Conservation (phyloP, 345 rosid species). For the Erodium maritimum region DNA sequence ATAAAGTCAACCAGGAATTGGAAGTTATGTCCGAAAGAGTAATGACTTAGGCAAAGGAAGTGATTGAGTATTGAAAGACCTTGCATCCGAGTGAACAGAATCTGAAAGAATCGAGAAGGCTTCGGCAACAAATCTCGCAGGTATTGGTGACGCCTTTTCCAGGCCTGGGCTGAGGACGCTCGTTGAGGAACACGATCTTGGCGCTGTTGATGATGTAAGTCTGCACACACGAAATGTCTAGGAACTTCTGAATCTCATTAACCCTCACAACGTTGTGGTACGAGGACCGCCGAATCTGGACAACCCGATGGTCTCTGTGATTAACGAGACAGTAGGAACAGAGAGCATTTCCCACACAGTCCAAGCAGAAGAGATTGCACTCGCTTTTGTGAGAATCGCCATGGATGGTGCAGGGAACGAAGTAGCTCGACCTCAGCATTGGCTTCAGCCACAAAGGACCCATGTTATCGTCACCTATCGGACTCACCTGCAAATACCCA, state of each 20-base stretch:
- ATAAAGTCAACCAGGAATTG: too few species aligned
- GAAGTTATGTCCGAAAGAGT: too few species aligned
- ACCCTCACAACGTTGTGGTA: conserved; percentile 92
- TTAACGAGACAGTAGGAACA: conserved; percentile 56
- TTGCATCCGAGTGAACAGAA: conserved; percentile 98
- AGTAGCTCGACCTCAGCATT: conserved; percentile 24
- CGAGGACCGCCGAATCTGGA: conserved; percentile 86
- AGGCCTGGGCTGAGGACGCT: conserved; percentile 81
- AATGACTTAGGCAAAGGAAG: too few species aligned
- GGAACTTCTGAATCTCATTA: conserved; percentile 71
- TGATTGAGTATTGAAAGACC: conserved; percentile 14
- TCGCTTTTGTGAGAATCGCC: conserved; percentile 53
- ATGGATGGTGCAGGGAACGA: conserved; percentile 21
- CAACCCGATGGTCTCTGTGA: conserved; percentile 59
- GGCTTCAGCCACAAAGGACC: conserved; percentile 29
- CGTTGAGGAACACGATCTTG: conserved; percentile 77
- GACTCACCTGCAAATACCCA: too few species aligned
- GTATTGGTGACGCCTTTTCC: conserved; percentile 91
- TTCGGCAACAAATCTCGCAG: conserved; percentile 72
- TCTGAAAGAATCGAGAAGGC: conserved; percentile 86
- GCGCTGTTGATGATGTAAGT: too few species aligned
- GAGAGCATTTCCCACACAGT: conserved; percentile 53
- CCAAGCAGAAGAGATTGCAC: conserved; percentile 82
- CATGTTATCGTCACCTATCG: not conserved
- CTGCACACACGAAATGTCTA: conserved; percentile 75